These are phyloP conservation scores for Verruconis gallopava DNA, from an alignment of 2,329 filamentous ascomycete species.

Conservation along the genomic window DNA sequence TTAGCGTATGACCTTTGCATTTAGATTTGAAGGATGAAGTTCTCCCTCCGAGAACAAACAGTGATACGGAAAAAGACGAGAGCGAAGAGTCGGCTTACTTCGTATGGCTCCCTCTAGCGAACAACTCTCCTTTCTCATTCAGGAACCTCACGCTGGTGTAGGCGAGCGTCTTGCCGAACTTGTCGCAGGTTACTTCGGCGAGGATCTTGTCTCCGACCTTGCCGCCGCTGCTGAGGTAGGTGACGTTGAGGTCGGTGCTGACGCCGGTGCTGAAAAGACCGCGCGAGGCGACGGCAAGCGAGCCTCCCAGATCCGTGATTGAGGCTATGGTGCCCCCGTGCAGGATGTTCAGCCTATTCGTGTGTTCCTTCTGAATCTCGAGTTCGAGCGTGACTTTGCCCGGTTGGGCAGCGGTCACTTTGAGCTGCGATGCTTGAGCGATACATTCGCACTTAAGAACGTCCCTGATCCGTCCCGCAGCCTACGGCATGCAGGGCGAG, in stretches of 20 bases:
- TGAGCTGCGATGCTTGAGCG: constrained; percentile 38
- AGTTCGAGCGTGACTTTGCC: constrained; percentile 66
- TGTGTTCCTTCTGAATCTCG: constrained; percentile 61
- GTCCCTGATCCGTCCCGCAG: constrained; percentile 15
- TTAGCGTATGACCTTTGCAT: too few species aligned
- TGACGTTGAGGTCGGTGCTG: constrained; percentile 54
- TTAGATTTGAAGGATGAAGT: background rate
- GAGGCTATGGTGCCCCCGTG: constrained; percentile 70
- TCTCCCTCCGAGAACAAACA: background rate
- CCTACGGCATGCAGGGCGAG: constrained; percentile 12
- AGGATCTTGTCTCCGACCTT: constrained; percentile 47
- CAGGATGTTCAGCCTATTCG: constrained; percentile 62
- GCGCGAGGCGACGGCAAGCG: constrained; percentile 50
- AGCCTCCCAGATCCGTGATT: constrained; percentile 57
- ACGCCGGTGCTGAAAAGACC: constrained; percentile 55
- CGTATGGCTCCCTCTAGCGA: constrained; percentile 54
- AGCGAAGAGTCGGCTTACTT: constrained; percentile 37
- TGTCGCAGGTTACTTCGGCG: constrained; percentile 51
- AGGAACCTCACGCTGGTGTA: constrained; percentile 50
- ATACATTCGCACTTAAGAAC: constrained; percentile 2
- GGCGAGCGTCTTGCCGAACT: constrained; percentile 54
- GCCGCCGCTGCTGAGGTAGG: constrained; percentile 50
- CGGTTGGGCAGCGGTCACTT: constrained; percentile 48
- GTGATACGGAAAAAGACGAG: background rate
- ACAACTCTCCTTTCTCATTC: constrained; percentile 44